Base-by-base conservation (phyloP, 2,329 filamentous ascomycete species). In the Stachybotrys chartarum region DNA sequence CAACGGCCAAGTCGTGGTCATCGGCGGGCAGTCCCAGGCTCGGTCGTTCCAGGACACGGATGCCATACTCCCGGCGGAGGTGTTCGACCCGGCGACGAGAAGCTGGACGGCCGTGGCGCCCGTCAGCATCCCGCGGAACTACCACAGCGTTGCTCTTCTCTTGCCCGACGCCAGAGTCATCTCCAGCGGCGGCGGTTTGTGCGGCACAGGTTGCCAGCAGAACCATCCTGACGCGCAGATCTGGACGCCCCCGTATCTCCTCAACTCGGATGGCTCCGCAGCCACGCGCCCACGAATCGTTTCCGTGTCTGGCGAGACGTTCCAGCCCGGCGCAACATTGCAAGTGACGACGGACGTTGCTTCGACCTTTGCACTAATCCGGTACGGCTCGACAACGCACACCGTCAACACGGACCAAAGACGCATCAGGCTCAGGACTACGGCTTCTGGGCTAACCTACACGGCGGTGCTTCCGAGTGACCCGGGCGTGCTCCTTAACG, bases 1-100 rank as follows among this genome's bases (percentile, higher is more conserved):
- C 0, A 71, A 78, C 54, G 78, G 79, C 8, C 71, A 66, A 1
- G 69, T 78, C 2, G 71, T 81, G 39, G 68, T 81, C 30, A 68
- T 69, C 0, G 79, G 78, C n/a, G 78, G 79, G 0, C 61, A 58
- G 18, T 44, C 35, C 7, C 44, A 39, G 16, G 50, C 50, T 3
- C 50, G 50, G 14, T 42, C 18, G 3, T 52, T 52, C 50, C 31
- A 52, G 18, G 50, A 52, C 35, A 17, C 50, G 11, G 18, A 52
- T 30, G n/a, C 50, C 18, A 18, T 44, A 8, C n/a, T 52, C 14
- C 50, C 50, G 11, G 11, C 12, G 5, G 50, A 52, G 50, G 31
- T 52, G 5, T 52, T 52, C 35, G 50, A 52, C n/a, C 50, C 31
- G 4, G 35, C 7, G 1, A 24, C 50, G 32, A 18, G 14, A 11